Evolutionary conservation across 2,329 filamentous ascomycete species (phyloP).

Genomic region (Penicillium capsulatum): DNA sequence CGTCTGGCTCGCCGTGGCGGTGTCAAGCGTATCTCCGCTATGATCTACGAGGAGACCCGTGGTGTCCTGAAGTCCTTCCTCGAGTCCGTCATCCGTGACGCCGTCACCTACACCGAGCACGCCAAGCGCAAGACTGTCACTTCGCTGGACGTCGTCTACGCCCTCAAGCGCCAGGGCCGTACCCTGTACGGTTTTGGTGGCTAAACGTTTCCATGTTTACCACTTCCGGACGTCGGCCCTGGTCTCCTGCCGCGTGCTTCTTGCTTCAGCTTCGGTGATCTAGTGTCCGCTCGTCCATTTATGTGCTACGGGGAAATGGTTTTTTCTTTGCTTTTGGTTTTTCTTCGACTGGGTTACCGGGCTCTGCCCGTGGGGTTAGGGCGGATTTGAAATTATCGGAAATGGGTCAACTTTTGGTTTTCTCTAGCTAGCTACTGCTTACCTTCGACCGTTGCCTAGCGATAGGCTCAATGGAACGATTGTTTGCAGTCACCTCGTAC

Average conservation of each 20-base stretch:
- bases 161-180: conserved; percentile 61
- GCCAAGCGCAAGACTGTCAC: conserved; percentile 63
- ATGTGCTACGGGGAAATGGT: conserved; percentile 24
- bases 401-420: conserved; percentile 13
- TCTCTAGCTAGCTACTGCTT: conserved; percentile 9
- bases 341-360: conserved; percentile 2
- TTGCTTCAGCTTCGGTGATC: not conserved
- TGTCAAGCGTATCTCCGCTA: conserved; percentile 99
- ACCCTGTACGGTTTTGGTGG: conserved; percentile 85
- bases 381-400: conserved; percentile 5
- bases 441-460: not conserved
- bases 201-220: too few relatives aligned
- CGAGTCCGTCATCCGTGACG: conserved; percentile 74
- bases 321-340: conserved; percentile 8
- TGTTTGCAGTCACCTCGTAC: conserved; percentile 2
- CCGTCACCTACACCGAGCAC: conserved; percentile 79
- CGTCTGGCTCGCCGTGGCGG: conserved; percentile 98
- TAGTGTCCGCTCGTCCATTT: conserved; percentile 7
- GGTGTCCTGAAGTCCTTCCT: conserved; percentile 81
- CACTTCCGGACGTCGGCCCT: too few relatives aligned
- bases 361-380: conserved; percentile 6
- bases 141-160: conserved; percentile 61
- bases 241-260: too few relatives aligned
- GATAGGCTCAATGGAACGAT: conserved; percentile 6
- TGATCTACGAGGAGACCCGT: conserved; percentile 81